phyloP scores from a whole-genome alignment of 768 basidiomycete genomes.

The Pulveroboletus frians region DNA sequence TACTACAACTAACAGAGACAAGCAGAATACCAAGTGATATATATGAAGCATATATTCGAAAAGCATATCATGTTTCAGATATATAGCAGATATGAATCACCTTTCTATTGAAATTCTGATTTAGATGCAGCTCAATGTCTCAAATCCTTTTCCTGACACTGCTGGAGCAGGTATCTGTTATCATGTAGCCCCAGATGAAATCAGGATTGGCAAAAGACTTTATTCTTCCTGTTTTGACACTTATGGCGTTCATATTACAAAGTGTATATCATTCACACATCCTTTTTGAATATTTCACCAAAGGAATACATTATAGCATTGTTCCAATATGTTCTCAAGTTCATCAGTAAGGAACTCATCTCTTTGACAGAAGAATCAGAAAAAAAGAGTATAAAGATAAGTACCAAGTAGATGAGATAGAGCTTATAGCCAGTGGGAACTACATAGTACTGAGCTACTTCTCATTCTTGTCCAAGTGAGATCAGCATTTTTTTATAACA shows the following conservation, averaged over 20 bases:
- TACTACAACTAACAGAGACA: conserved; percentile 83
- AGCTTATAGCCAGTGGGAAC: conserved; percentile 86
- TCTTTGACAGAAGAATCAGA: conserved; percentile 93
- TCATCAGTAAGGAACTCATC: conserved; percentile 95
- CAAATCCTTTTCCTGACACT: conserved; percentile 96
- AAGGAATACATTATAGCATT: conserved; percentile 75
- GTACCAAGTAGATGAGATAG: conserved; percentile 94
- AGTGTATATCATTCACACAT: conserved; percentile 76
- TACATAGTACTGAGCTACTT: conserved; percentile 93
- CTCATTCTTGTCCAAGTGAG: conserved; percentile 93
- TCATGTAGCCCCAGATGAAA: conserved; percentile 82
- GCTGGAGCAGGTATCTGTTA: conserved; percentile 87
- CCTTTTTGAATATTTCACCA: conserved; percentile 80
- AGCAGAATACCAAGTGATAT: conserved; percentile 97
- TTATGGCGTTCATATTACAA: conserved; percentile 68
- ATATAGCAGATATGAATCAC: conserved; percentile 17
- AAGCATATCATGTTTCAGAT: conserved; percentile 98
- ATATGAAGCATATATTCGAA: conserved; percentile 95
- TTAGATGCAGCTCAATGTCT: conserved; percentile 79
- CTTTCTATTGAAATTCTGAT: conserved; percentile 4
- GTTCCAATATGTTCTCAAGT: conserved; percentile 89
- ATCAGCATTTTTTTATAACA: conserved; percentile 31
- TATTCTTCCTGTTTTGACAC: conserved; percentile 76
- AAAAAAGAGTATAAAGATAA: conserved; percentile 99
- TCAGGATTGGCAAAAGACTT: conserved; percentile 85